Base-by-base conservation (phyloP, 129 eudicot species). In the Glebionis coronaria region DNA sequence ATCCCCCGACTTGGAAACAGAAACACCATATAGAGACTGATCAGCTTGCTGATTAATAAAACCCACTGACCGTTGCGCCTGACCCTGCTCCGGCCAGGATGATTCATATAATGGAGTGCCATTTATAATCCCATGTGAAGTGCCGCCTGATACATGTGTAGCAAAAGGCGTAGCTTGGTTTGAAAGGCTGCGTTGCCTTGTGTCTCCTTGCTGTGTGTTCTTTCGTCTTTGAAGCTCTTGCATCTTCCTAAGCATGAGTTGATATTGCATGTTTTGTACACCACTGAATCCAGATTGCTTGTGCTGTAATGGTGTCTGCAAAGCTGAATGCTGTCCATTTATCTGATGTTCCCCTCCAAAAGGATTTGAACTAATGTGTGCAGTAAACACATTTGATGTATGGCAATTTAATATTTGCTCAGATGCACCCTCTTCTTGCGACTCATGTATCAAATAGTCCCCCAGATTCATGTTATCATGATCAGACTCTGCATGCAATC, bases 191-290 rank as follows among this genome's bases (percentile, higher is more conserved):
- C 77, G 87, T 51, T 83, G 87, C 51, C 42, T 23, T 25, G 61
- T 23, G 83, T 90, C 91, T 56, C 79, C 84, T 74, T 87, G 95
- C 77, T 84, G 91, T 73, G 80, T 73, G 57, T 86, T 92, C 77
- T 89, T 87, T 56, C 83, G 90, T 75, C 88, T 79, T 54, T 85
- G 90, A 76, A 88, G 82, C 67, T 93, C 98, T 84, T 93, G 95
- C 95, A 88, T 84, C 64, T 84, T 90, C 75, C 69, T 79, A 23
- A 80, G 56, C 81, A 88, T 86, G 3, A 84, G 78, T 68, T 88
- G 96, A 21, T 88, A 96, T 55, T 93, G 98, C 66, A 85, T 31
- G 62, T 78, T 84, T 64, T 85, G 98, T 74, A 81, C 79, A 56
- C 85, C 90, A 69, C 75, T 67, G 56, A 76, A 63, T 27, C 94